Evolutionary conservation across 1,284 basidiomycete species (phyloP).

Genomic region (Rhodotorula sp.): DNA sequence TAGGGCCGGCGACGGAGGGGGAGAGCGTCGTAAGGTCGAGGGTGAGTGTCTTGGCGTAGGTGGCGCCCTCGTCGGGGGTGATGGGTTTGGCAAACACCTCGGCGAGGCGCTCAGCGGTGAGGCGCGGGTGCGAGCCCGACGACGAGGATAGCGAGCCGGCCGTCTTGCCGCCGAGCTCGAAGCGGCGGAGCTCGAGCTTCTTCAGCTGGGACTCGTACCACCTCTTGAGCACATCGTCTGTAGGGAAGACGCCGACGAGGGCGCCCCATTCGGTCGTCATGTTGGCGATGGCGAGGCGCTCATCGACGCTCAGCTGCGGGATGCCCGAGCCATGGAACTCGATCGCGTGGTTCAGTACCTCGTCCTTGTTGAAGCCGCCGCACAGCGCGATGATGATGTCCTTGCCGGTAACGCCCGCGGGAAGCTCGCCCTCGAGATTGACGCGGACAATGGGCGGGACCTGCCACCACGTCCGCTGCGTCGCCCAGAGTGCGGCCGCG

Average conservation of each 20-base stretch:
- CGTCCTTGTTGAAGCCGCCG: conserved; percentile 94
- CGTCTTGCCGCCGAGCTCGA: conserved; percentile 56
- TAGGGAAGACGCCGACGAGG: conserved; percentile 91
- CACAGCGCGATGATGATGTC: conserved; percentile 98
- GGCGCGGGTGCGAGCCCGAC: conserved; percentile 72
- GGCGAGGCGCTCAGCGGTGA: conserved; percentile 75
- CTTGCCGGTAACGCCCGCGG: conserved; percentile 93
- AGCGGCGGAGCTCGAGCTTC: conserved; percentile 77
- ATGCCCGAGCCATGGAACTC: conserved; percentile 96
- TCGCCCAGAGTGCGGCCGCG: conserved; percentile 95
- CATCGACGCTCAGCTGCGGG: conserved; percentile 78
- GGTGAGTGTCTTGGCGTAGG: conserved; percentile 84
- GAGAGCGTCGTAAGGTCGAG: conserved; percentile 92
- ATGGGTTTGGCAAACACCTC: conserved; percentile 63
- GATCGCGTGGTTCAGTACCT: conserved; percentile 96
- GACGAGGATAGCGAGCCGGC: conserved; percentile 60
- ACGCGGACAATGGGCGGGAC: conserved; percentile 96
- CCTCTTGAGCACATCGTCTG: conserved; percentile 74
- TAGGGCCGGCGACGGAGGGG: conserved; percentile 94
- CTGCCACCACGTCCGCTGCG: conserved; percentile 99
- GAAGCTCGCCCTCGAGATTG: conserved; percentile 78
- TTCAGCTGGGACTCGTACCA: conserved; percentile 86
- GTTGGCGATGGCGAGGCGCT: conserved; percentile 91
- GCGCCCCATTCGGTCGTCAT: conserved; percentile 99
- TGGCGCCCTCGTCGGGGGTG: conserved; percentile 72